These are phyloP conservation scores for Tylopilus rubrobrunneus DNA, from an alignment of 768 basidiomycete species.

Conservation along the genomic window DNA sequence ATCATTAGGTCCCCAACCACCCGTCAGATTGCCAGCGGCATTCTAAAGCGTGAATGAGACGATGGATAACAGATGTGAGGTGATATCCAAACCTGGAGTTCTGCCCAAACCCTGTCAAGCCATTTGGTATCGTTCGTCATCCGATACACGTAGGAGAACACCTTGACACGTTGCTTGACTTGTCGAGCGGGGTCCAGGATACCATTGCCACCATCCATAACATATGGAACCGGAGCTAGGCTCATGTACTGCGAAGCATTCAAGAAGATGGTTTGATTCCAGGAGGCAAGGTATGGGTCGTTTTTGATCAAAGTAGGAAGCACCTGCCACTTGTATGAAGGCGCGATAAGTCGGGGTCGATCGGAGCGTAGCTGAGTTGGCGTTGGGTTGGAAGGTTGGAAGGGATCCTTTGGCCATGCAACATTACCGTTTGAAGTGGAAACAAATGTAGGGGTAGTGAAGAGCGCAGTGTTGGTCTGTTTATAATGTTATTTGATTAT, in stretches of 20 bases:
- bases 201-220: constrained; percentile 79
- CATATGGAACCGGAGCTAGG: constrained; percentile 64
- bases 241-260: constrained; percentile 79
- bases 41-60: constrained; percentile 38
- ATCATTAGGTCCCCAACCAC: constrained; percentile 58
- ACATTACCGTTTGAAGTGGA: constrained; percentile 46
- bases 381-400: constrained; percentile 58
- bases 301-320: constrained; percentile 71
- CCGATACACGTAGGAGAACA: constrained; percentile 84
- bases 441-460: constrained; percentile 67
- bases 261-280: constrained; percentile 88
- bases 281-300: constrained; percentile 81
- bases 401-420: constrained; percentile 81
- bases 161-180: constrained; percentile 89
- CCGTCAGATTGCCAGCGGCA: constrained; percentile 67
- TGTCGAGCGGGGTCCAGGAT: constrained; percentile 88
- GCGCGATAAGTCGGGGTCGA: constrained; percentile 90
- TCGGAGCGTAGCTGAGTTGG: constrained; percentile 64
- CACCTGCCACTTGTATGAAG: constrained; percentile 85
- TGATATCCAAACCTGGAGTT: constrained; percentile 64
- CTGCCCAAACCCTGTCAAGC: constrained; percentile 80
- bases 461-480: constrained; percentile 74
- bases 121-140: constrained; percentile 92
- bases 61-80: not conserved
- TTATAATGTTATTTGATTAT: not conserved